Evolutionary conservation across 2,329 filamentous ascomycete species (phyloP), one percentile per base, ranked within the genome.

Genomic region (Albifimbria verrucaria): DNA sequence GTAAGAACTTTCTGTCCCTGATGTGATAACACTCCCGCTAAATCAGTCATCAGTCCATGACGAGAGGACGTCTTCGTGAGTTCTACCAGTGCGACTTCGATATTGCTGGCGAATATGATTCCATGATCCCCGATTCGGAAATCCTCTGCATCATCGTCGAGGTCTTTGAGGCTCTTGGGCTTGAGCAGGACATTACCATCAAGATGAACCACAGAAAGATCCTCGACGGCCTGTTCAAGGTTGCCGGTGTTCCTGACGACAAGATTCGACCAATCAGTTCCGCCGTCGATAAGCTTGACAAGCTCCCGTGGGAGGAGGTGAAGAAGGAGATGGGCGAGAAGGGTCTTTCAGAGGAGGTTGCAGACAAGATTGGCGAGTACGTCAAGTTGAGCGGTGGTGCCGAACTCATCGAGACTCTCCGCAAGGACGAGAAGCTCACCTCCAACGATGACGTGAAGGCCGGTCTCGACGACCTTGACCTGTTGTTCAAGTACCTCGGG

Each of bases 41-140:
- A 7, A 12, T 26, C 32, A 20, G 4, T n/a, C 11, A 21, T 21
- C 42, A 42, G 48, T 50, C 91, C 56, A 90, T 97, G 75, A 90
- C 88, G 57, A 94, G 95, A 70, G 93, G 92, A 49, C 85, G 92
- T 51, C 94, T 96, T 88, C 84, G 93, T 65, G 93, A 97, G 73
- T 96, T 96, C 73, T 96, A 95, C 76, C 92, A 97, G 73, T 97
- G 92, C 76, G 93, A 97, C 74, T 95, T 97, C 67, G 92, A 97
- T 68, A 93, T 97, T 73, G 92, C 92, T 12, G 92, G 92, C 56
- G 78, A 76, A 42, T 95, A 91, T 75, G 93, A 96, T 68, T 74
- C 90, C 51, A 96, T 97, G 92, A 81, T 96, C 23, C 90, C 92
- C 52, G 93, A 97, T 66, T 89, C 92, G 36, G 92, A 97, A 74